Base-by-base conservation (phyloP, 352 stramenopile genomes). In the Phytophthora niederhauseri region DNA sequence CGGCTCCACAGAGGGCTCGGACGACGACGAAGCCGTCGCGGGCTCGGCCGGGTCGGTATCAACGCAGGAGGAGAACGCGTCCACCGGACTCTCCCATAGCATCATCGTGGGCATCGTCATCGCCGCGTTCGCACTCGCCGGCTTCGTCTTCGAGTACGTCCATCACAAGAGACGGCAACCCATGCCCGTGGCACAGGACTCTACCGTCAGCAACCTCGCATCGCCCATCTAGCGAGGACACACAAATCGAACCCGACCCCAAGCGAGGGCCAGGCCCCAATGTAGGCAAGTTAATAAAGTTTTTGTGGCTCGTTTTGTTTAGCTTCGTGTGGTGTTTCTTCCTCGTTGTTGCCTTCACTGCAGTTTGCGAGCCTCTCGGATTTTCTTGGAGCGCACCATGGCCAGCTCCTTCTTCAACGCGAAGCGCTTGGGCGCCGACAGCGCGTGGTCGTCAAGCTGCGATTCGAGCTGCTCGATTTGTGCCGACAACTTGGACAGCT, bases 321-420 rank as follows among this genome's bases (percentile, higher is more conserved):
- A 30, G 34, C 52, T 41, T 20, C 57, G 38, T 22, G 26, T 65
- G 46, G 48, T 54, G 14, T 22, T 52, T 52, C 9, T 34, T 51
- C 24, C 4, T 4, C 19, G 55, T n/a, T 61, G 7, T 11, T 45
- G 38, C 9, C 14, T 63, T 73, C 41, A 68, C 4, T 77, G 61
- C 11, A 75, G 57, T 24, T 73, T 72, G 55, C 85, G 75, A 26
- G 77, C 64, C 31, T 80, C 71, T 14, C 84, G 88, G 64, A 95
- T 90, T 64, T 81, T 82, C 48, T 83, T 75, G 3, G 87, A 91
- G 30, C 87, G 87, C 31, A 81, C 54, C 62, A 91, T 77, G 8
- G 87, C 87, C 15, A 96, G 62, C 46, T 95, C 81, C 66, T 95
- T 96, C 73, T 93, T 94, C 34, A 96, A 56, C 31, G 87, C 86